phyloP scores from a whole-genome alignment of 306 rosid genomes.

The Hippophae gyantsensis region DNA sequence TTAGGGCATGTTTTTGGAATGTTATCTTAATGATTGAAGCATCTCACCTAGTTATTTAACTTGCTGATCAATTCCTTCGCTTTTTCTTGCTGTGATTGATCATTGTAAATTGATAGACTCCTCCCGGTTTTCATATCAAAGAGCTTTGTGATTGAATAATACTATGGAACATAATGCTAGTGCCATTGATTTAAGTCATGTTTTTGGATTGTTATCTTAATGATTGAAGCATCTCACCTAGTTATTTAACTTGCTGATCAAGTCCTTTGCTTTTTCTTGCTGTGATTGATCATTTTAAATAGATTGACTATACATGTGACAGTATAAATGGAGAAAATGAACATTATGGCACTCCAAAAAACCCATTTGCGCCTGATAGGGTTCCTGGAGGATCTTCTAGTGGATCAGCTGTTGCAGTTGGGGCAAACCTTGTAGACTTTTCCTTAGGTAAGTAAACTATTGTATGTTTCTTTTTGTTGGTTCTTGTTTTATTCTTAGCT shows the following conservation, averaged over 20 bases:
- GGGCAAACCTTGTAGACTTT: slow-evolving; percentile 77
- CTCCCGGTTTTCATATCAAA: no score
- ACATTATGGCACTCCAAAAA: slow-evolving; percentile 49
- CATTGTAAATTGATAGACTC: background rate
- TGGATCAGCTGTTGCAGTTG: slow-evolving; percentile 70
- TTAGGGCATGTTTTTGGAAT: background rate
- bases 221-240: background rate
- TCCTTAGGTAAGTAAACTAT: slow-evolving; percentile 43
- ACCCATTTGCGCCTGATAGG: slow-evolving; percentile 37
- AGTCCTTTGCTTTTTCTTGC: slow-evolving; percentile 6
- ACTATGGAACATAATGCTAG: no score
- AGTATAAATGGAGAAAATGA: slow-evolving; percentile 45
- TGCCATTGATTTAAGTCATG: background rate
- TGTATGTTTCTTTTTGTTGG: slow-evolving; percentile 11
- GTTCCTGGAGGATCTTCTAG: slow-evolving; percentile 58
- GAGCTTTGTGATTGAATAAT: no score
- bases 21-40: background rate
- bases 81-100: background rate
- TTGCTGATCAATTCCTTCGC: slow-evolving; percentile 1
- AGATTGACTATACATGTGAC: slow-evolving; percentile 5
- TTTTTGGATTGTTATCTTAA: background rate
- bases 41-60: background rate
- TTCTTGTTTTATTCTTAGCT: slow-evolving; percentile 7
- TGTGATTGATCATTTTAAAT: slow-evolving; percentile 5
- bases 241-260: background rate